Evolutionary conservation across 345 rosid genomes (phyloP), one percentile per base, ranked within the genome.

Genomic region (Noccaea caerulescens): DNA sequence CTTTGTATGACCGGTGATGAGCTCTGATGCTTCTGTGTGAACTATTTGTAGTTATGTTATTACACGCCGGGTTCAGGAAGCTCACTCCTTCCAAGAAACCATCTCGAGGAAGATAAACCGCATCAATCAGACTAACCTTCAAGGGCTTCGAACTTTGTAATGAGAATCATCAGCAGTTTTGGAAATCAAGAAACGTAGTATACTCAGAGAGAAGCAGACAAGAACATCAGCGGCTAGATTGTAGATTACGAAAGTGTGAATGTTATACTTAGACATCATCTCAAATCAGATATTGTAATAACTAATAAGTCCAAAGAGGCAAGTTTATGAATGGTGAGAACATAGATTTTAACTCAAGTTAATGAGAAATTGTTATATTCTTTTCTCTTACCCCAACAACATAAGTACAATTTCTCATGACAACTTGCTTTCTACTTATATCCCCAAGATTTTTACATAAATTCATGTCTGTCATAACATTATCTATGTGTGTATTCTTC

Each of bases 31-130:
- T 45, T 68, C 11, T 66, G 0, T 50, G 49, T 32, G 23, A 20
- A 20, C 25, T 16, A 7, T 36, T 42, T 76, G 72, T 72, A 94
- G 96, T 82, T 44, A 82, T 84, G 87, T 68, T 94, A 63, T 71
- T 84, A 81, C 99, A 94, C 70, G 92, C 95, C 18, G 84, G 93
- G 27, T 86, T 87, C 54, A 85, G 96, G 63, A 91, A 89, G 81
- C 86, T 91, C 69, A 78, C 92, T 20, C 84, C 87, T 5, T 54
- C 75, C 33, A 84, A 80, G 83, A 90, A 82, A 71, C 84, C 83
- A 55, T 56, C 81, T 63, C 81, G 75, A 50, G 65, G 79, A 18
- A 79, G 82, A 70, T 76, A 54, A 55, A 46, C 12, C 39, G 30
- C 27, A 73, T 52, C 54, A 51, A 33, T 2, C 8, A 2, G 23